These are phyloP conservation scores for Meyerozyma athensensis DNA, from an alignment of 1,139 yeast genomes.

Conservation along the genomic window DNA sequence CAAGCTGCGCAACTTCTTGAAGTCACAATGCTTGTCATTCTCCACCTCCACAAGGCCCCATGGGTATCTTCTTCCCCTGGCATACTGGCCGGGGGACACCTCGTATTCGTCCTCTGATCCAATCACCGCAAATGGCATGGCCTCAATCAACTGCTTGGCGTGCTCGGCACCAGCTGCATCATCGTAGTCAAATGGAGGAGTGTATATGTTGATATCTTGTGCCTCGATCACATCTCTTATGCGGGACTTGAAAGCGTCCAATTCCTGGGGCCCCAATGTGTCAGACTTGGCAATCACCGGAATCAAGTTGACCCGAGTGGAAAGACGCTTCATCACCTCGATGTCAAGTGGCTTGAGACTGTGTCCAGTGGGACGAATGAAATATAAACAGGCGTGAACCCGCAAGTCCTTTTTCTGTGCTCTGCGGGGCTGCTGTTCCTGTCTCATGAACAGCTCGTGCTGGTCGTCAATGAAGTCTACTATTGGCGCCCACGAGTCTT, in stretches of 20 bases:
- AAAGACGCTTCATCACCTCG: conserved; percentile 84
- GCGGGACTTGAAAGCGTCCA: conserved; percentile 76
- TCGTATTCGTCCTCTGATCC: conserved; percentile 89
- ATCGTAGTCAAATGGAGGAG: conserved; percentile 76
- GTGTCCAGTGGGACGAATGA: conserved; percentile 95
- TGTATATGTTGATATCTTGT: conserved; percentile 84
- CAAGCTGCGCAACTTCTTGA: conserved; percentile 83
- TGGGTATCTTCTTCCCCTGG: conserved; percentile 89
- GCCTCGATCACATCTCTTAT: conserved; percentile 89
- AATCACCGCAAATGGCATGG: conserved; percentile 92
- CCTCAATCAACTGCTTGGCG: conserved; percentile 76
- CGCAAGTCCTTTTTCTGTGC: conserved; percentile 69
- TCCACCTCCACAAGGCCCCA: conserved; percentile 99
- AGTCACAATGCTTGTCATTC: conserved; percentile 93
- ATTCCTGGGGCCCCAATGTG: conserved; percentile 79
- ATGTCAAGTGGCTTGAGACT: conserved; percentile 91
- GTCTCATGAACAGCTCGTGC: conserved; percentile 91
- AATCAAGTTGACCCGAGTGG: conserved; percentile 85
- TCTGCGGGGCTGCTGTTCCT: conserved; percentile 92
- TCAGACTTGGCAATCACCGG: conserved; percentile 96
- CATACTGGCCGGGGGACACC: conserved; percentile 67
- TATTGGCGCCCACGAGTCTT: conserved; percentile 90
- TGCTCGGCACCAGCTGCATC: conserved; percentile 76
- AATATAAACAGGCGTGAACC: conserved; percentile 93
- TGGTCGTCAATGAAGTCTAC: conserved; percentile 95